Conservation (phyloP, 192 early-diverging fungal species). For the Coemansia sp. region DNA sequence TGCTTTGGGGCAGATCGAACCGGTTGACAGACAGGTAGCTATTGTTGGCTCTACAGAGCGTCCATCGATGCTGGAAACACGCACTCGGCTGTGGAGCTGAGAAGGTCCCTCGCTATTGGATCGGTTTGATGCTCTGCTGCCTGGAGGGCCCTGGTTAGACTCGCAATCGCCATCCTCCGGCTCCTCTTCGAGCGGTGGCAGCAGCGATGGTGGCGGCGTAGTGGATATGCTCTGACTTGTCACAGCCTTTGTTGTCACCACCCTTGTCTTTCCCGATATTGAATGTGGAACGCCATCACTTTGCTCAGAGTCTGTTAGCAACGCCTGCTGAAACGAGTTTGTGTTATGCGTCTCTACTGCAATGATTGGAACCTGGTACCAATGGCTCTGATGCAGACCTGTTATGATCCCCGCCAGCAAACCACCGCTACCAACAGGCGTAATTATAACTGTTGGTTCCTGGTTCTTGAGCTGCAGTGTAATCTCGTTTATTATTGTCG, state of each 20-base stretch:
- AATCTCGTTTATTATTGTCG: constrained; percentile 63
- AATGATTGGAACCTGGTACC: constrained; percentile 68
- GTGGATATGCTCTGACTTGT: neutral
- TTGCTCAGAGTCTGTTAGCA: constrained; percentile 35
- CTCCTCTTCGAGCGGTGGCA: constrained; percentile 59
- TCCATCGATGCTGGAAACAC: constrained; percentile 6
- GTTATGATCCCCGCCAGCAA: constrained; percentile 65
- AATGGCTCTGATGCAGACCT: constrained; percentile 58
- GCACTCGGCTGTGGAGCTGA: constrained; percentile 4
- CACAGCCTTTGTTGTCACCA: constrained; percentile 7
- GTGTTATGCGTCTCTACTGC: constrained; percentile 74
- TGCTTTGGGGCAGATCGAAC: constrained; percentile 15
- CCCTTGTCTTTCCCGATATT: constrained; percentile 27
- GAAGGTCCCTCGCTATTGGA: constrained; percentile 13
- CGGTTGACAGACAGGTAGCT: constrained; percentile 55
- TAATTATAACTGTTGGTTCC: constrained; percentile 63
- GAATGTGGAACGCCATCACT: constrained; percentile 19
- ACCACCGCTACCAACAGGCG: constrained; percentile 68
- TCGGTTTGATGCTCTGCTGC: constrained; percentile 4
- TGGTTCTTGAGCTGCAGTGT: constrained; percentile 56
- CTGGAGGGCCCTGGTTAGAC: neutral
- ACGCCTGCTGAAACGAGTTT: constrained; percentile 66
- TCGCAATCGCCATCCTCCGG: constrained; percentile 49
- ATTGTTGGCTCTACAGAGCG: constrained; percentile 33
- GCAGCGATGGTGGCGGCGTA: constrained; percentile 45